Percentiles rank a stretch among this genome's conserved stretches.
Conservation (phyloP, 2,329 filamentous ascomycete species). For the Aspergillus niger region DNA sequence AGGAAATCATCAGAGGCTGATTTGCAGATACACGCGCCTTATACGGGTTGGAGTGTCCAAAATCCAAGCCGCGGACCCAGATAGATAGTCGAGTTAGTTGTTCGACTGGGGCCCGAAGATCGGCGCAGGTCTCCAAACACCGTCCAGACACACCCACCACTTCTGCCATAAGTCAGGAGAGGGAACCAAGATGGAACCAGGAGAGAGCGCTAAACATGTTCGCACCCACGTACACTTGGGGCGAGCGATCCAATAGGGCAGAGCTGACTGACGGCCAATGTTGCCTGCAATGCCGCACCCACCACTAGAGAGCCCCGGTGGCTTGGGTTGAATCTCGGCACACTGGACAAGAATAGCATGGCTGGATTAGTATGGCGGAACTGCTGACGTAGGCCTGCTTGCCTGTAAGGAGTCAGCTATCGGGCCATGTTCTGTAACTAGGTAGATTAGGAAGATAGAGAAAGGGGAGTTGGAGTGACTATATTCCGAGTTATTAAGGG, state of each 20-base stretch:
- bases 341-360: background rate
- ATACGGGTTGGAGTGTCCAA: background rate
- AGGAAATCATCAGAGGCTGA: background rate
- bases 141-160: too few species aligned
- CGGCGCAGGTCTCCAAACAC: background rate
- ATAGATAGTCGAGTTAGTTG: background rate
- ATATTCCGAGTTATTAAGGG: too few species aligned
- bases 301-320: background rate
- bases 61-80: background rate
- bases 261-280: background rate
- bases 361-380: background rate
- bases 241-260: background rate
- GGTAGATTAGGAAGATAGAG: background rate
- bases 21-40: background rate
- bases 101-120: background rate
- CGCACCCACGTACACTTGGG: background rate
- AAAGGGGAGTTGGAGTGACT: background rate
- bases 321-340: background rate
- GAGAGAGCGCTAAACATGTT: background rate
- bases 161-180: too few species aligned
- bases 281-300: background rate
- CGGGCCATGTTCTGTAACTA: too few species aligned
- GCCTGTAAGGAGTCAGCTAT: too few species aligned
- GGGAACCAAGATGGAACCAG: background rate
- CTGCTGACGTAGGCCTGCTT: background rate